Conservation (phyloP, 345 rosid genomes). For the Abelmoschus esculentus region DNA sequence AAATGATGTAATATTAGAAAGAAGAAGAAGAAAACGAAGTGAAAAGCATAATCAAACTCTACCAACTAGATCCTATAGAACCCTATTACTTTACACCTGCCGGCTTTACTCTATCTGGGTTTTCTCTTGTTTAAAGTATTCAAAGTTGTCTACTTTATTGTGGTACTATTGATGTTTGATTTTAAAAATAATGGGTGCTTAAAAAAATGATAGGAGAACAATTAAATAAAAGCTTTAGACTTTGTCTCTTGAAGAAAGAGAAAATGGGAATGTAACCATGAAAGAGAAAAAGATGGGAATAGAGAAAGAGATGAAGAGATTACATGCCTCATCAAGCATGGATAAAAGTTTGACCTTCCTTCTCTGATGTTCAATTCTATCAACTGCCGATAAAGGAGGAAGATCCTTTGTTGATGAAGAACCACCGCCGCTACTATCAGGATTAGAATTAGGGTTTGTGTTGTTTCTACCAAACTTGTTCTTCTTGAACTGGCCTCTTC, state of each 20-base stretch:
- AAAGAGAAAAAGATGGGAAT: constrained; percentile 13
- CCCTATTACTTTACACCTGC: constrained; percentile 39
- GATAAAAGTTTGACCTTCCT: constrained; percentile 85
- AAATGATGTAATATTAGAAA: background rate
- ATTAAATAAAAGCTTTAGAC: constrained; percentile 13
- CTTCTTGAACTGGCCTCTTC: constrained; percentile 74
- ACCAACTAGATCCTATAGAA: constrained; percentile 37
- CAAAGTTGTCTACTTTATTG: constrained; percentile 3
- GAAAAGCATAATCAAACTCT: constrained; percentile 28
- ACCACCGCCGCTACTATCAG: constrained; percentile 28
- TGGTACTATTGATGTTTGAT: background rate
- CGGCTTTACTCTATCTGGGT: constrained; percentile 31
- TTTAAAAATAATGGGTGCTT: constrained; percentile 15
- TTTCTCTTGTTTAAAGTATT: constrained; percentile 4
- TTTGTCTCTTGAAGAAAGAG: constrained; percentile 22
- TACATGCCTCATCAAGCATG: constrained; percentile 99
- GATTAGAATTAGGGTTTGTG: constrained; percentile 59
- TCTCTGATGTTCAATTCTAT: constrained; percentile 91
- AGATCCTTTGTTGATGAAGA: constrained; percentile 45
- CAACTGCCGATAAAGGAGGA: constrained; percentile 66
- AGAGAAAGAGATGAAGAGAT: background rate
- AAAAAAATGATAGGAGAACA: constrained; percentile 5
- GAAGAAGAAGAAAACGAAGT: background rate
- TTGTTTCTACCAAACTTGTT: constrained; percentile 34
- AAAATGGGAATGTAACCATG: constrained; percentile 12